Base-by-base conservation (phyloP, 2,329 filamentous ascomycete species). In the Aspergillus tamarii region DNA sequence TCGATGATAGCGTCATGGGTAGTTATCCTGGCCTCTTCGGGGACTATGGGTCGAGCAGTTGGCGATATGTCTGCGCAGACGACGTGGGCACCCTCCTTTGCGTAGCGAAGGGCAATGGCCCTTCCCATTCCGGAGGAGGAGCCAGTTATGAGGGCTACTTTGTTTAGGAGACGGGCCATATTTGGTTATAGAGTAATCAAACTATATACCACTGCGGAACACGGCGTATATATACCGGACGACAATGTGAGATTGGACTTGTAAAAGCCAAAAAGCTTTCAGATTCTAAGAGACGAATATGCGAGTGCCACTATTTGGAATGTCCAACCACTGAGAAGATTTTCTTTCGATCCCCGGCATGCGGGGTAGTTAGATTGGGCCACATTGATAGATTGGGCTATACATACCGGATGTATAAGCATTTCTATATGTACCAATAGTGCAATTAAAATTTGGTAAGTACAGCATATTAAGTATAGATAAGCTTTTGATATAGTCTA, bases 71-170 rank as follows among this genome's bases (percentile, higher is more conserved):
- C 81, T 1, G 79, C 75, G 36, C 80, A 83, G 34, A 83, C 75
- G 4, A 84, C 65, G 3, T 63, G 61, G 0, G 80, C 79, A 4
- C 82, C 82, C 60, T 83, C 77, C 1, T 64, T 66, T 3, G 74
- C 76, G 68, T 75, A 83, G 2, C 73, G 75, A 1, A 82, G 67
- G 1, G 81, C 71, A 14, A 84, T 84, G 2, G 82, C 78, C 0
- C 82, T 74, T 1, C 83, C 82, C 0, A 84, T 69, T 2, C 82
- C 82, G 0, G 81, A 82, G 1, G 81, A 82, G 4, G 80, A 75
- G 9, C 83, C 82, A 0, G 82, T 84, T 10, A 84, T 72, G n/a
- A 84, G 76, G 23, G 73, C 73, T 7, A 79, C 72, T 67, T 77
- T 78, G 57, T 75, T 64, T 4, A 66, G 39, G 19, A 78, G 70